Evolutionary conservation across 768 basidiomycete species (phyloP).

Genomic region (Thelephora aurantiotincta): DNA sequence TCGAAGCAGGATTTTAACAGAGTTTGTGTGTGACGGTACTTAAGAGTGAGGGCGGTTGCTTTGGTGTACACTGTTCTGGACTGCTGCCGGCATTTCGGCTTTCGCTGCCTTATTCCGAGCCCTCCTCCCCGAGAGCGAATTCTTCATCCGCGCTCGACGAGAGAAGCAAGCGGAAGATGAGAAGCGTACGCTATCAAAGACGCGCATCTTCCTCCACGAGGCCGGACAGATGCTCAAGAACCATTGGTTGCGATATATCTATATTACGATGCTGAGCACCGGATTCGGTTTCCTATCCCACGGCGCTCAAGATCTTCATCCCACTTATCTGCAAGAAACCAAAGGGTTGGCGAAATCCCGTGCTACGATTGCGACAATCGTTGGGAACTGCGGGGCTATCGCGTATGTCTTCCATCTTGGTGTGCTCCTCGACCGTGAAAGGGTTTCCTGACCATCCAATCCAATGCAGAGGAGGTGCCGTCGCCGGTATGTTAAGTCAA

Average conservation of each 20-base stretch:
- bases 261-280: slow-evolving; percentile 21
- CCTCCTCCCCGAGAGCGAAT: slow-evolving; percentile 23
- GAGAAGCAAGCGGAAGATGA: slow-evolving; percentile 16
- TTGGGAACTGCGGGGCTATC: slow-evolving; percentile 21
- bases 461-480: slow-evolving; percentile 18
- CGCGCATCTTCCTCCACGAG: slow-evolving; percentile 22
- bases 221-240: slow-evolving; percentile 22
- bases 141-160: slow-evolving; percentile 19
- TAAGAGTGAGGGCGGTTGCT: too few species aligned
- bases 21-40: too few species aligned
- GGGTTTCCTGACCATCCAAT: neutral
- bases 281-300: slow-evolving; percentile 26
- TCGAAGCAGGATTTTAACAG: too few species aligned
- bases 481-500: slow-evolving; percentile 26
- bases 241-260: slow-evolving; percentile 27
- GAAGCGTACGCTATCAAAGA: slow-evolving; percentile 10
- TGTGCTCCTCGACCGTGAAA: slow-evolving; percentile 7
- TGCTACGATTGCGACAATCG: slow-evolving; percentile 29
- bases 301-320: slow-evolving; percentile 22
- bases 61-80: slow-evolving; percentile 27
- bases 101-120: slow-evolving; percentile 25
- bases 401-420: slow-evolving; percentile 7
- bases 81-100: slow-evolving; percentile 22
- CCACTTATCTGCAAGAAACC: slow-evolving; percentile 22
- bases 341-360: slow-evolving; percentile 20